These are phyloP conservation scores for Daucus carota DNA, from an alignment of 129 eudicot species.

Conservation along the genomic window DNA sequence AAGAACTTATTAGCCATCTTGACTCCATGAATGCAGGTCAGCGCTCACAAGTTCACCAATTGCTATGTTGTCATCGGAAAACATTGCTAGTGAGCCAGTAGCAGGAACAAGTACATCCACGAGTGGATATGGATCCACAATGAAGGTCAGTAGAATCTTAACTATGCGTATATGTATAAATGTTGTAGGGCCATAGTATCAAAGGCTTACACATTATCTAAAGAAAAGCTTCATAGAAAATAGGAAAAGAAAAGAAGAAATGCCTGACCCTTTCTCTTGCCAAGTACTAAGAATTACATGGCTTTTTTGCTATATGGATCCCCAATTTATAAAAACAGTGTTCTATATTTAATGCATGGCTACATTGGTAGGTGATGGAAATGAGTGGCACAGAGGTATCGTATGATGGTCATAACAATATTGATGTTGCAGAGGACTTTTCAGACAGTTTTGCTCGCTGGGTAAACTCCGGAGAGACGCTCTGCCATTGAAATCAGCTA, in stretches of 20 bases:
- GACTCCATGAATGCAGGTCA: constrained; percentile 37
- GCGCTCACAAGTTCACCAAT: constrained; percentile 32
- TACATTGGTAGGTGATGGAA: constrained; percentile 45
- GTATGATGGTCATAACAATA: constrained; percentile 18
- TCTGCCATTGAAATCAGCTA: constrained; percentile 40
- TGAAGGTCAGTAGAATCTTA: constrained; percentile 46
- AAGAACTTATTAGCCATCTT: background rate
- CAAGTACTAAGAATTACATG: too few species aligned
- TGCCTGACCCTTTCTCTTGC: too few species aligned
- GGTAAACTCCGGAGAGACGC: constrained; percentile 66
- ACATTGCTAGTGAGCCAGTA: constrained; percentile 35
- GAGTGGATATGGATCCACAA: constrained; percentile 54
- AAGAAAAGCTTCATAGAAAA: background rate
- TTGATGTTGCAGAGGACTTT: constrained; percentile 47
- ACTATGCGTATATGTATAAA: background rate
- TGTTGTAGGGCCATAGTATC: background rate
- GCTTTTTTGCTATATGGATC: background rate
- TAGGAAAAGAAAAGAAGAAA: background rate
- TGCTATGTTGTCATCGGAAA: constrained; percentile 38
- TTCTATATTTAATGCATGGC: too few species aligned
- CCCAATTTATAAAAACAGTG: background rate
- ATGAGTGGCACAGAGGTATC: constrained; percentile 33
- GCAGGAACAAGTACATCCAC: constrained; percentile 58
- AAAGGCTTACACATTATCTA: background rate
- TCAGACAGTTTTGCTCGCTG: constrained; percentile 73